Conservation (phyloP, 805 yeast genomes). For the Myxozyma sirexii region DNA sequence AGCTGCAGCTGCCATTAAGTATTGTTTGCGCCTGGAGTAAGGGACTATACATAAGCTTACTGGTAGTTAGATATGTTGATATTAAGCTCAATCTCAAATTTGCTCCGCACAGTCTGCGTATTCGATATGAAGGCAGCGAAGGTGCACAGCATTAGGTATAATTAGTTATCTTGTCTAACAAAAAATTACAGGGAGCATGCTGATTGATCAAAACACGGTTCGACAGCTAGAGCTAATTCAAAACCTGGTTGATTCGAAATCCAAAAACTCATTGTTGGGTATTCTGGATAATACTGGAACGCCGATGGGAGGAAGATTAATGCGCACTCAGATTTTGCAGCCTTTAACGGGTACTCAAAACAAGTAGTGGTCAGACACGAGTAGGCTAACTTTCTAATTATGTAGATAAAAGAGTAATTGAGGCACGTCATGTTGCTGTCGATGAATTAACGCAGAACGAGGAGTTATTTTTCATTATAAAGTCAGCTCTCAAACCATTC, state of each 20-base stretch:
- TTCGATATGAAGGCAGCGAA: constrained; percentile 26
- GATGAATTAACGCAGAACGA: constrained; percentile 42
- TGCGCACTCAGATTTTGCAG: constrained; percentile 51
- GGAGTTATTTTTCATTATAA: constrained; percentile 27
- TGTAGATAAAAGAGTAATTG: constrained; percentile 43
- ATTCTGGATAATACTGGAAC: constrained; percentile 48
- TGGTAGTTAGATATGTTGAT: constrained; percentile 34
- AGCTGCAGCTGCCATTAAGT: constrained; percentile 22
- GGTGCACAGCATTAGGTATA: constrained; percentile 14
- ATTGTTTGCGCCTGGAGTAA: neutral
- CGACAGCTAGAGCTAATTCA: constrained; percentile 47
- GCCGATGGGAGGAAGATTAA: constrained; percentile 51
- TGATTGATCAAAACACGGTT: constrained; percentile 48
- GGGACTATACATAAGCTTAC: neutral
- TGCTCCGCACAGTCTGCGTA: constrained; percentile 34
- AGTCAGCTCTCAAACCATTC: constrained; percentile 38
- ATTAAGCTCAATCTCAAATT: constrained; percentile 35
- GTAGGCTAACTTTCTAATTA: too few relatives aligned
- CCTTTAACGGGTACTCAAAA: constrained; percentile 45
- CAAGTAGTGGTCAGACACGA: neutral
- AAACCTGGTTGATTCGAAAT: constrained; percentile 40
- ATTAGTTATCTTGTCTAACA: neutral
- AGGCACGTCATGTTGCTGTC: constrained; percentile 46
- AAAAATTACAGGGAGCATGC: constrained; percentile 46
- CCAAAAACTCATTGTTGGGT: constrained; percentile 45